Evolutionary conservation across 345 rosid species (phyloP), one percentile per base, ranked within the genome.

Genomic region (Eutrema heterophyllum): DNA sequence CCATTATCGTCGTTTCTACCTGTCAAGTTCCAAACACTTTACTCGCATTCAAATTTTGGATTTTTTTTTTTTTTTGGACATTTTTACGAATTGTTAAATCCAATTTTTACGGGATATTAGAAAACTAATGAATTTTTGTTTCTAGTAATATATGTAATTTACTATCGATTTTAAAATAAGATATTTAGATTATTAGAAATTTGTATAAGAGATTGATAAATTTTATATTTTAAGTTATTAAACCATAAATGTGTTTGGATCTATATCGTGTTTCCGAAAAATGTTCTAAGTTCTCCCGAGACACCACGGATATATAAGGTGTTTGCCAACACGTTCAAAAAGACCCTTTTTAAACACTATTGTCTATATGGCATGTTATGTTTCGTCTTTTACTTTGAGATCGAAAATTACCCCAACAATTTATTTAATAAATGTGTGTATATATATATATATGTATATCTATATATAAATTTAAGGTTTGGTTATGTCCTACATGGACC

Each of bases 401-500:
- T 30, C 4, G 9, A 45, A 43, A 14, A 56, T 56, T 18, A 56
- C 62, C 12, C 62, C 10, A 35, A 56, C 14, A 32, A 15, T 33
- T 29, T 7, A 9, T 56, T 33, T 33, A 33, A 15, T 53, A 10
- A 10, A 56, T 33, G 21, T 55, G 61, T 55, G 4, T 44, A 4
- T 29, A 3, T 51, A 26, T 55, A 7, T 44, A 8, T 53, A 2
- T 51, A 51, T 41, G 29, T 15, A 10, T 15, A 9, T 35, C 7
- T 35, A 6, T 36, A 36, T 14, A 16, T 35, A 11, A 29, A 41
- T 29, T 12, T 16, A 15, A 29, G 51, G 57, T 26, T 59, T 44
- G 35, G 21, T 44, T 33, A 15, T 69, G 74, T 63, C 65, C 71
- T 76, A 69, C 70, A 33, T 64, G 48, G 58, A 68, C 70, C 58